phyloP scores from a whole-genome alignment of 2,329 filamentous ascomycete genomes.

The Neoascochyta sp. region DNA sequence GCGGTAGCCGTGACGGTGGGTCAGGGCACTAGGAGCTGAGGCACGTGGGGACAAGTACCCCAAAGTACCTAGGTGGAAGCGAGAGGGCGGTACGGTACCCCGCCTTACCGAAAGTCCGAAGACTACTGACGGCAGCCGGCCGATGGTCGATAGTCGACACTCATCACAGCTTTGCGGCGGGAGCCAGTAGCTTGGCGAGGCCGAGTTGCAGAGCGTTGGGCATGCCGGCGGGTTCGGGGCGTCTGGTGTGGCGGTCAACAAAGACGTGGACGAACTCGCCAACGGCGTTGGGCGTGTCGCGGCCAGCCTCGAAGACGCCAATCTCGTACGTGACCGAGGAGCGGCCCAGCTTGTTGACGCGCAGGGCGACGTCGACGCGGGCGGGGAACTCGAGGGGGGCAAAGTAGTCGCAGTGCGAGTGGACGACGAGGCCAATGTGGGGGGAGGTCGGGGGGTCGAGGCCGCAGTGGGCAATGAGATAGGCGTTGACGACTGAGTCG shows the following conservation, averaged over 20 bases:
- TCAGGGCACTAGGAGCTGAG: too few species aligned
- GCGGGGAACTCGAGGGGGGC: constrained; percentile 77
- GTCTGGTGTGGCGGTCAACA: constrained; percentile 68
- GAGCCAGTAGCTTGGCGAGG: constrained; percentile 24
- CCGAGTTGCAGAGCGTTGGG: constrained; percentile 51
- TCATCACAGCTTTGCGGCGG: constrained; percentile 26
- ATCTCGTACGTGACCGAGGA: constrained; percentile 90
- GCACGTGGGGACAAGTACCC: too few species aligned
- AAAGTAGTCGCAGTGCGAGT: constrained; percentile 83
- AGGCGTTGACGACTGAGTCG: constrained; percentile 86
- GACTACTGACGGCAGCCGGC: too few species aligned
- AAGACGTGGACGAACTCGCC: constrained; percentile 87
- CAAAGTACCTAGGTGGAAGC: too few species aligned
- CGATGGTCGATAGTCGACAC: too few species aligned
- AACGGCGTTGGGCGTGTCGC: constrained; percentile 73
- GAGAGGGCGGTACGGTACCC: too few species aligned
- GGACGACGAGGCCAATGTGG: constrained; percentile 80
- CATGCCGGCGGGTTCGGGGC: constrained; percentile 66
- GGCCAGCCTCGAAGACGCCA: constrained; percentile 73
- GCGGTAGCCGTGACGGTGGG: too few species aligned
- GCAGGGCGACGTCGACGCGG: constrained; percentile 73
- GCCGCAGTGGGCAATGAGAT: constrained; percentile 74
- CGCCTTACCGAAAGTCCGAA: too few species aligned
- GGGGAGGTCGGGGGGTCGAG: constrained; percentile 66
- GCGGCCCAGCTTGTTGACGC: constrained; percentile 78